These are phyloP conservation scores for Pterulicium gracile DNA, from an alignment of 1,284 basidiomycete genomes.

Conservation along the genomic window DNA sequence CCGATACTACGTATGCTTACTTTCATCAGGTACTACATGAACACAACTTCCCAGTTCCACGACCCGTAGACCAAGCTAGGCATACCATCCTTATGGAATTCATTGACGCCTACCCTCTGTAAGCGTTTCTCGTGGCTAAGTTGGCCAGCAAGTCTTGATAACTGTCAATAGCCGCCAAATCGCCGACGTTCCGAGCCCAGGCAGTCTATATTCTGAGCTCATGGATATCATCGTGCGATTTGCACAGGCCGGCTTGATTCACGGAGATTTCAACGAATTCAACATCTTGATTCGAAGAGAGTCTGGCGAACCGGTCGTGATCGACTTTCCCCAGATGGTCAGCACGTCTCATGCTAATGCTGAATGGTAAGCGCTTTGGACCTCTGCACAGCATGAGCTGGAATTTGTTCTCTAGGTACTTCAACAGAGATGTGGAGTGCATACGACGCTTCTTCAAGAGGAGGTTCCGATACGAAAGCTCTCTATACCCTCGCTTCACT, in stretches of 20 bases:
- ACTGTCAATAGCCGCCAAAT: constrained; percentile 69
- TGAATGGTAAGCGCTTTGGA: constrained; percentile 63
- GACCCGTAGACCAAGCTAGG: constrained; percentile 87
- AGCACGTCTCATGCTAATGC: constrained; percentile 95
- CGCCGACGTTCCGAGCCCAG: constrained; percentile 72
- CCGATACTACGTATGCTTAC: not conserved
- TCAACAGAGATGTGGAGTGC: constrained; percentile 96
- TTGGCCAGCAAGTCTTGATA: constrained; percentile 10
- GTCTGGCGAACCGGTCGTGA: constrained; percentile 80
- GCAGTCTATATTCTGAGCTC: constrained; percentile 81
- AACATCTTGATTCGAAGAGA: constrained; percentile 89
- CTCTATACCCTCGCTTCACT: constrained; percentile 77
- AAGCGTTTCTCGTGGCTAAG: constrained; percentile 19
- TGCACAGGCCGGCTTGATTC: constrained; percentile 87
- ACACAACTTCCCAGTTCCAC: constrained; percentile 89
- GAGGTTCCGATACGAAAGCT: constrained; percentile 88
- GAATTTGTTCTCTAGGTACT: constrained; percentile 60
- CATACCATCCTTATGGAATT: constrained; percentile 96
- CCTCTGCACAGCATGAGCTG: constrained; percentile 8
- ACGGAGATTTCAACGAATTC: constrained; percentile 99
- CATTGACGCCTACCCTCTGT: constrained; percentile 93
- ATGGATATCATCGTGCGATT: constrained; percentile 97
- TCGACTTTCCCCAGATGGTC: constrained; percentile 99
- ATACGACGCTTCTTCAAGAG: constrained; percentile 90
- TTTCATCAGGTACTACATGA: constrained; percentile 86